Percentiles rank a stretch among this genome's conserved stretches.
These are phyloP conservation scores for Entomophthora muscae DNA, from an alignment of 371 early-diverging fungal genomes.

Conservation along the genomic window DNA sequence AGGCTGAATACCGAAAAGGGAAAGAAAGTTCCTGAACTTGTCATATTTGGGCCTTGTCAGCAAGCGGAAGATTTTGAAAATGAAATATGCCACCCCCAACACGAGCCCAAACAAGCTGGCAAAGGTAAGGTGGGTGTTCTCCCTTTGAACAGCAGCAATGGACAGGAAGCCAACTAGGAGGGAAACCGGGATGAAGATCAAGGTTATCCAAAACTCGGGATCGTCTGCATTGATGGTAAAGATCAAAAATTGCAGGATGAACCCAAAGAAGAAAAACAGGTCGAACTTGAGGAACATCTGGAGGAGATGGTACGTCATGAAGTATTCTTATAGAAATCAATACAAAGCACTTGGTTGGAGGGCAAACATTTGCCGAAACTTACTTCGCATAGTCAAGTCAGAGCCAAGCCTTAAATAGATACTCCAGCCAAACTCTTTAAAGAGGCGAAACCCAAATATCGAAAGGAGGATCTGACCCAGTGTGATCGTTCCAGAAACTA, in stretches of 20 bases:
- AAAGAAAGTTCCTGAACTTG: conserved; percentile 51
- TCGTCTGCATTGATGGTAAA: conserved; percentile 44
- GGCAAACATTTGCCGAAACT: conserved; percentile 8
- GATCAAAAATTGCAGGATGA: conserved; percentile 73
- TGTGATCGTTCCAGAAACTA: conserved; percentile 7
- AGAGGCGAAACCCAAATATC: conserved; percentile 26
- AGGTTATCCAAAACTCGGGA: conserved; percentile 47
- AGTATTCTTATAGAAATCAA: conserved; percentile 35
- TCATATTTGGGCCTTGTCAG: conserved; percentile 27
- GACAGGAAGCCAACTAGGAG: conserved; percentile 47
- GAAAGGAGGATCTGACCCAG: conserved; percentile 11
- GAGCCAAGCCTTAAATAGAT: conserved; percentile 90
- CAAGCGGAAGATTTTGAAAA: conserved; percentile 68
- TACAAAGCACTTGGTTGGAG: not conserved
- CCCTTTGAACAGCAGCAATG: conserved; percentile 55
- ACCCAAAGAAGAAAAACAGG: conserved; percentile 70
- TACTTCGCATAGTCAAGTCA: conserved; percentile 67
- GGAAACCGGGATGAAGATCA: conserved; percentile 52
- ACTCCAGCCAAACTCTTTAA: conserved; percentile 83
- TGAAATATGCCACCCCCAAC: conserved; percentile 59
- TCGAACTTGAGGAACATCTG: conserved; percentile 75
- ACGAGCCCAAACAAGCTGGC: conserved; percentile 47
- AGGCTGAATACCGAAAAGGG: conserved; percentile 51
- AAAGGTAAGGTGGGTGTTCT: conserved; percentile 36
- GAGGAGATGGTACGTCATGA: conserved; percentile 70